Conservation (phyloP, 1,139 yeast species). For the Yamadazyma jaroonii region DNA sequence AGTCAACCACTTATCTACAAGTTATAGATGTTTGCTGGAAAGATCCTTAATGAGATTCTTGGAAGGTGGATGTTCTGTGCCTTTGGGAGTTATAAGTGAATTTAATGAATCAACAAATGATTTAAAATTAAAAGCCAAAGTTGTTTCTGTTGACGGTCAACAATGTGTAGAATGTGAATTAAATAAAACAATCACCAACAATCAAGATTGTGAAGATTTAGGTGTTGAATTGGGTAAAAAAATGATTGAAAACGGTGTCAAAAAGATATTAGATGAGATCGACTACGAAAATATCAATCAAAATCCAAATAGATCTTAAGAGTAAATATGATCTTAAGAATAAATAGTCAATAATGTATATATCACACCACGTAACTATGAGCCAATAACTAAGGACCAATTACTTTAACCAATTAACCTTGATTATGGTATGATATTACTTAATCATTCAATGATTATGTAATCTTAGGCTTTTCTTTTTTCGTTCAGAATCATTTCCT, state of each 20-base stretch:
- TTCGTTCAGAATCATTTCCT: too few relatives aligned
- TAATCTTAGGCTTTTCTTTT: too few relatives aligned
- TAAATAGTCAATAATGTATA: too few relatives aligned
- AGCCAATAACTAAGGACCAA: too few relatives aligned
- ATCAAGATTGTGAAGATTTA: slow-evolving; percentile 64
- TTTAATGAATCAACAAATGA: slow-evolving; percentile 43
- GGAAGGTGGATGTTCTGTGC: slow-evolving; percentile 98
- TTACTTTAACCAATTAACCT: too few relatives aligned
- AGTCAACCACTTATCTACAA: slow-evolving; percentile 66
- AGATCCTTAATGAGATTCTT: slow-evolving; percentile 80
- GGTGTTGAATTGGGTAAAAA: slow-evolving; percentile 70
- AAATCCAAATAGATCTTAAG: slow-evolving; percentile 1
- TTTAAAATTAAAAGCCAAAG: slow-evolving; percentile 63
- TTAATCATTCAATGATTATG: too few relatives aligned
- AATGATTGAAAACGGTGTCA: slow-evolving; percentile 77
- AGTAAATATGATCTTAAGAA: background rate
- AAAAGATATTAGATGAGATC: slow-evolving; percentile 73
- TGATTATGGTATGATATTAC: too few relatives aligned
- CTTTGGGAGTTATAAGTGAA: slow-evolving; percentile 81
- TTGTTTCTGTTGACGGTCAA: slow-evolving; percentile 82
- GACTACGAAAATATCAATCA: slow-evolving; percentile 58
- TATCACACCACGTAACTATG: too few relatives aligned
- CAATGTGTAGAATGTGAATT: slow-evolving; percentile 58
- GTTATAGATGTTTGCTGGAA: slow-evolving; percentile 85
- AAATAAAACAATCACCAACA: slow-evolving; percentile 29